Evolutionary conservation across 2,329 filamentous ascomycete genomes (phyloP), one percentile per base, ranked within the genome.

Genomic region (Colletotrichum orbiculare): DNA sequence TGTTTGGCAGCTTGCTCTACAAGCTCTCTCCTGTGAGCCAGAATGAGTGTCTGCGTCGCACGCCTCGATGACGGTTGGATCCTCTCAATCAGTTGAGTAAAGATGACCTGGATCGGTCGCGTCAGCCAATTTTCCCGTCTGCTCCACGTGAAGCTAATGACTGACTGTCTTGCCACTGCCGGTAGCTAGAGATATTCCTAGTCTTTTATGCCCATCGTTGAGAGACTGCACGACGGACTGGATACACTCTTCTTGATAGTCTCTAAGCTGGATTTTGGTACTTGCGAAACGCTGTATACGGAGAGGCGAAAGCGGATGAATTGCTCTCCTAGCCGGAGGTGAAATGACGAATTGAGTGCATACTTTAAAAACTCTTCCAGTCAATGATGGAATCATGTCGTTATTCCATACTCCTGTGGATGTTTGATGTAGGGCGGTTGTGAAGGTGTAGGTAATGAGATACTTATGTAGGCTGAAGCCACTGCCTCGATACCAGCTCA

Each of bases 211-310:
- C 0, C 94, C 94, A 39, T 86, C 78, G 3, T 85, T 76, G 1
- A 97, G 75, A 60, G 93, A 88, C 2, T 83, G 78, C 1, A 97
- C 79, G 3, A 97, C 91, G 0, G 93, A 89, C 72, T 92, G 87
- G 66, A 97, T 96, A 73, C 93, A 96, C 83, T 97, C 93, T 81
- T 96, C 90, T 75, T 97, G 94, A 73, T 97, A 97, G 70, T 91
- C 83, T 69, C 94, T 91, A 46, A 97, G 87, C 60, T 84, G 84
- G 58, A 95, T 57, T 39, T 57, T 57, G n/a, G 61, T 53, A 50
- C 58, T 66, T 15, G 52, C 43, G n/a, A 41, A 50, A 17, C 64
- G 62, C 33, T 12, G 11, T 7, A n/a, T 17, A 25, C 15, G 34
- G 33, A 50, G 35, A 33, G 15, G 15, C 39, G 38, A 34, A 5